These are phyloP conservation scores for Phlebiopsis flavidoalba DNA, from an alignment of 768 basidiomycete genomes.

Conservation along the genomic window DNA sequence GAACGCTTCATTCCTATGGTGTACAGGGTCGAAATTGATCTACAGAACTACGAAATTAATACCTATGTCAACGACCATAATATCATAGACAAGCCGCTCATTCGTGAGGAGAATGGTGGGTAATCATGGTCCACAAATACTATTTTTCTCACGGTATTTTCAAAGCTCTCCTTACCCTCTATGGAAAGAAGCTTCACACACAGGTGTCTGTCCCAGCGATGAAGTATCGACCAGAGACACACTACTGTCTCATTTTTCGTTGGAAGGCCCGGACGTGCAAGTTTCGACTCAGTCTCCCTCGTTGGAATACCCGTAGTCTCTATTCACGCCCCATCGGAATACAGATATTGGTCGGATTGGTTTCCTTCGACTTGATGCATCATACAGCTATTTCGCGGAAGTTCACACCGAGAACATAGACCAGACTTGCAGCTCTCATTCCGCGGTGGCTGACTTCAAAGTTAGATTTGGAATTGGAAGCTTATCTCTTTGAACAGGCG, in stretches of 20 bases:
- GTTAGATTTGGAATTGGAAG: background rate
- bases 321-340: slow-evolving; percentile 54
- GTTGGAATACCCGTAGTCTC: slow-evolving; percentile 83
- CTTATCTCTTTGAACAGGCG: slow-evolving; percentile 30
- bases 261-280: slow-evolving; percentile 56
- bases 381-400: slow-evolving; percentile 70
- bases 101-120: slow-evolving; percentile 81
- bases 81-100: slow-evolving; percentile 85
- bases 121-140: slow-evolving; percentile 3
- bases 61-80: slow-evolving; percentile 94
- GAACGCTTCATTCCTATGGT: slow-evolving; percentile 79
- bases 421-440: slow-evolving; percentile 66
- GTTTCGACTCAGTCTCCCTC: slow-evolving; percentile 66
- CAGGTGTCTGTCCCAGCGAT: slow-evolving; percentile 60
- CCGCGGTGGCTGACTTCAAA: slow-evolving; percentile 35
- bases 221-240: slow-evolving; percentile 64
- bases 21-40: slow-evolving; percentile 64
- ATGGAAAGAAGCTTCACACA: slow-evolving; percentile 51
- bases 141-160: background rate
- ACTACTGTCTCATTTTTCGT: slow-evolving; percentile 60
- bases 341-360: slow-evolving; percentile 56
- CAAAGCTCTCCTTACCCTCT: slow-evolving; percentile 67
- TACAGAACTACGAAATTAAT: slow-evolving; percentile 75
- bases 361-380: slow-evolving; percentile 53
- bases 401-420: slow-evolving; percentile 71